Evolutionary conservation across 306 rosid genomes (phyloP), one percentile per base, ranked within the genome.

Genomic region (Pterocarpus santalinus): DNA sequence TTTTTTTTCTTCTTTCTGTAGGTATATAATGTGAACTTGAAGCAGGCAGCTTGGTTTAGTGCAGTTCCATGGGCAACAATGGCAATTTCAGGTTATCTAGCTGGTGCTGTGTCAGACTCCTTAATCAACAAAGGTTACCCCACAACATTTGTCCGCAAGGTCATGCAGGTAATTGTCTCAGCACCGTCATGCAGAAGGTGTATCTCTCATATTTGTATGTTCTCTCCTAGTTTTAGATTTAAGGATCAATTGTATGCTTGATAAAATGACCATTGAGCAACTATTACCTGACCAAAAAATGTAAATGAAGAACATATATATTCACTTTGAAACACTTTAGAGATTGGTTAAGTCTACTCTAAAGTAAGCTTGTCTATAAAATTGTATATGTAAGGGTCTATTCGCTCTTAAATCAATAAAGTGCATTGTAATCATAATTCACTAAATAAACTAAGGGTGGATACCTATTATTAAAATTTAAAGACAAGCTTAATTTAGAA

Each of bases 1-100:
- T 35, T 35, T 8, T 9, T 36, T 16, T 13, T 13, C 28, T 16
- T 72, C 17, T 56, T 64, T 51, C 10, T 81, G 36, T n/a, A 95
- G 97, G 97, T 92, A 69, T 92, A 89, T 84, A 83, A 83, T 90
- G 92, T 95, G 84, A 95, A 91, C 88, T 80, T 95, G 90, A 89
- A 90, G 90, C 97, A 91, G 65, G 98, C 98, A 28, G 97, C 98
- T 11, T 95, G 97, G 97, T 95, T 95, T 80, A 95, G 98, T 65
- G 98, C 97, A 0, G 87, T 90, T 91, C 98, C 98, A 16, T 95
- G 98, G 98, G 98, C 86, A 70, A 89, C 95, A 36, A 95, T 95
- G 98, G 98, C 98, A 0, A 68, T 95, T 68, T 92, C 97, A 8
- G 94, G 98, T 65, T 95, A 79, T 80, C 75, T 95, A 77, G 98